These are phyloP conservation scores for Pseudocercospora fijiensis DNA, from an alignment of 2,329 filamentous ascomycete species.

Conservation along the genomic window DNA sequence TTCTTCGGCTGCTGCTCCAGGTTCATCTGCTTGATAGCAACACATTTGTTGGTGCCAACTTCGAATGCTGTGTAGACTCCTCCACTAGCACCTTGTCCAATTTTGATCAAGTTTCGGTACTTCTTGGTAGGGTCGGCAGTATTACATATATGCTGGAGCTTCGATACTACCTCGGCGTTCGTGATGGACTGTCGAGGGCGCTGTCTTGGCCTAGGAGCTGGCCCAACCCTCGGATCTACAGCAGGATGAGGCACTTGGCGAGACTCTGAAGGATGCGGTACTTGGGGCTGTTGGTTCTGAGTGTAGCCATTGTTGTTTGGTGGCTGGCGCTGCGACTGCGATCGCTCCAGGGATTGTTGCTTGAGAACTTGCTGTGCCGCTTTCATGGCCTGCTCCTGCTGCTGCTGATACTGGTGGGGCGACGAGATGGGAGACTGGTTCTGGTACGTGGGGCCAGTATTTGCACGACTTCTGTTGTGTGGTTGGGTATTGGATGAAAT, in stretches of 20 bases:
- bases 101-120: constrained; percentile 87
- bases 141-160: constrained; percentile 85
- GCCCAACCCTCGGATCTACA: constrained; percentile 51
- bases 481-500: constrained; percentile 36
- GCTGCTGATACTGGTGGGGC: constrained; percentile 59
- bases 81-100: constrained; percentile 94
- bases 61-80: constrained; percentile 93
- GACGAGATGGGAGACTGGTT: constrained; percentile 51
- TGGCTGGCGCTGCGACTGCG: constrained; percentile 66
- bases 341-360: constrained; percentile 62
- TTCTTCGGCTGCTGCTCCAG: constrained; percentile 98
- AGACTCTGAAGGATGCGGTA: constrained; percentile 33
- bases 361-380: constrained; percentile 75
- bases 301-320: constrained; percentile 26
- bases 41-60: constrained; percentile 76
- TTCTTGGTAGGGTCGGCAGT: constrained; percentile 84
- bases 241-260: constrained; percentile 36
- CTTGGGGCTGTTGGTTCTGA: constrained; percentile 50
- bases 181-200: constrained; percentile 68
- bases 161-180: constrained; percentile 75
- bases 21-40: constrained; percentile 99
- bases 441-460: constrained; percentile 45
- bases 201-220: constrained; percentile 69
- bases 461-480: constrained; percentile 45
- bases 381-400: constrained; percentile 81